A percentile compares a stretch with the other conserved stretches of the same genome.
These are phyloP conservation scores for Lathyrus sativus DNA, from an alignment of 306 rosid species.

Conservation along the genomic window DNA sequence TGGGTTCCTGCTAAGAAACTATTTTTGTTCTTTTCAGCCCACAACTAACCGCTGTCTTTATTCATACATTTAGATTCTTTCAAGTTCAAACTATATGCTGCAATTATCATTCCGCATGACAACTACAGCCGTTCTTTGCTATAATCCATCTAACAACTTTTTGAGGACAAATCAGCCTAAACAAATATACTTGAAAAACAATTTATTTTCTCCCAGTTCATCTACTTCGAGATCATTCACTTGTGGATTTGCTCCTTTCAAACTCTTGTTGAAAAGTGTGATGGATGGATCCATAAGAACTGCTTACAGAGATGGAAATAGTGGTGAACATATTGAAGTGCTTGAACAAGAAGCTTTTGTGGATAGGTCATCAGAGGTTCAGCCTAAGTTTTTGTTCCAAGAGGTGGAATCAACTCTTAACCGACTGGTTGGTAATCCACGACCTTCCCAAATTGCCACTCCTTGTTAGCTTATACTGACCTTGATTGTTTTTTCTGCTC, in stretches of 20 bases:
- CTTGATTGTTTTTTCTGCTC: background rate
- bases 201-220: slow-evolving; percentile 14
- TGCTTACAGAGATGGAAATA: slow-evolving; percentile 37
- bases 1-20: background rate
- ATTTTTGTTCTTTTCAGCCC: background rate
- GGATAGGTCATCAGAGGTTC: slow-evolving; percentile 44
- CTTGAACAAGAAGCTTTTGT: slow-evolving; percentile 53
- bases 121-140: slow-evolving; percentile 9
- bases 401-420: slow-evolving; percentile 57
- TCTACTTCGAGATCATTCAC: slow-evolving; percentile 39
- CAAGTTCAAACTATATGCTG: slow-evolving; percentile 15
- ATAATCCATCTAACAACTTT: slow-evolving; percentile 31
- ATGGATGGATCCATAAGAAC: slow-evolving; percentile 40
- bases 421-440: slow-evolving; percentile 33
- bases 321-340: slow-evolving; percentile 47
- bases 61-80: slow-evolving; percentile 8
- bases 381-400: slow-evolving; percentile 20
- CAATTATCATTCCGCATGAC: slow-evolving; percentile 13
- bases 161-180: background rate
- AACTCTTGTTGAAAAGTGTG: slow-evolving; percentile 26
- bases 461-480: background rate
- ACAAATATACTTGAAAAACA: slow-evolving; percentile 35
- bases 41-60: background rate
- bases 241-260: slow-evolving; percentile 31
- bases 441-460: background rate